Evolutionary conservation across 202 grass and related monocot species (phyloP).

Genomic region (Zoysia matrella): DNA sequence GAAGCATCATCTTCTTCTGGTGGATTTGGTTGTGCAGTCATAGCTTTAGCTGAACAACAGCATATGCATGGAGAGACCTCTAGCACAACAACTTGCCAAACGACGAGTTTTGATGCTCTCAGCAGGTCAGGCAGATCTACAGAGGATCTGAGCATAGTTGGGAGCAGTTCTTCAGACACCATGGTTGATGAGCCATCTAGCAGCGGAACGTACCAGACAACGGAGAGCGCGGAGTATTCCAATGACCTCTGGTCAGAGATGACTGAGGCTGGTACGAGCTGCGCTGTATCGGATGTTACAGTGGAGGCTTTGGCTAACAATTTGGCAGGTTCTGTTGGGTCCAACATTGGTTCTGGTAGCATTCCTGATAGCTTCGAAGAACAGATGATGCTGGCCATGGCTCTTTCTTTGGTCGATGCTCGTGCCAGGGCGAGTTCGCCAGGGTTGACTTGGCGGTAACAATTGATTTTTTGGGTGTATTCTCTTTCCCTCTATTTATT

Average conservation of each 20-base stretch:
- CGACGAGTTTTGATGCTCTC: too few relatives aligned
- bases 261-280: constrained; percentile 56
- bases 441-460: constrained; percentile 42
- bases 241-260: constrained; percentile 59
- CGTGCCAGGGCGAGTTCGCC: background rate
- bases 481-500: constrained; percentile 14
- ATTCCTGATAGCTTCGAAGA: too few relatives aligned
- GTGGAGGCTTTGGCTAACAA: constrained; percentile 46
- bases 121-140: too few relatives aligned
- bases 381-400: too few relatives aligned
- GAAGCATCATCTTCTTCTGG: constrained; percentile 48
- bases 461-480: background rate
- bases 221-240: constrained; percentile 47
- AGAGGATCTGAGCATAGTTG: too few relatives aligned
- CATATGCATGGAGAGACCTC: too few relatives aligned
- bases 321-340: constrained; percentile 37
- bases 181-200: constrained; percentile 31
- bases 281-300: constrained; percentile 49
- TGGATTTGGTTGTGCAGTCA: constrained; percentile 77
- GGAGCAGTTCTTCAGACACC: background rate
- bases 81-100: too few relatives aligned
- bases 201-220: constrained; percentile 11
- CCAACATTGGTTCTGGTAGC: constrained; percentile 27
- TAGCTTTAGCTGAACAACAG: constrained; percentile 49
- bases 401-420: too few relatives aligned